Conservation (phyloP, 805 yeast species). For the Yarrowia sp. region DNA sequence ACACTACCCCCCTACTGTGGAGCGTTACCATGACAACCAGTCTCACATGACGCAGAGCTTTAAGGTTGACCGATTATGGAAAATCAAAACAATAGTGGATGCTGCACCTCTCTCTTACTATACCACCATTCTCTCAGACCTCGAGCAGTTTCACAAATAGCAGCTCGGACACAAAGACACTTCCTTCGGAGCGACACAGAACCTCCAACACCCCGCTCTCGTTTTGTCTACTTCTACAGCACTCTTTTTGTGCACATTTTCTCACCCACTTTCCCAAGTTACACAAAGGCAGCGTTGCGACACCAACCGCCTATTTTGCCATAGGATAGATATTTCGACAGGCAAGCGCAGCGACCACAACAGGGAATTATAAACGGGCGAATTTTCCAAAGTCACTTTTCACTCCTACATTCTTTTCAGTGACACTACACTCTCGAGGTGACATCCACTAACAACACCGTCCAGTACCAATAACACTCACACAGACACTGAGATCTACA, state of each 20-base stretch:
- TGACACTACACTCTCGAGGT: too few species aligned
- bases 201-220: too few species aligned
- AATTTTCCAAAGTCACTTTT: too few species aligned
- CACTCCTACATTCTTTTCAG: too few species aligned
- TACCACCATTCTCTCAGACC: not conserved
- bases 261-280: too few species aligned
- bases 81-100: slow-evolving; percentile 17
- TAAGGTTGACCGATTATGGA: slow-evolving; percentile 23
- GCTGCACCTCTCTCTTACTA: not conserved
- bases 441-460: not conserved
- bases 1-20: not conserved
- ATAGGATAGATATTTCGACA: too few species aligned
- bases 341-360: not conserved
- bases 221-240: not conserved
- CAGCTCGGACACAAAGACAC: not conserved
- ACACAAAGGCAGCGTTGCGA: not conserved
- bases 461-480: not conserved
- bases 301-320: not conserved
- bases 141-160: not conserved
- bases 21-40: slow-evolving; percentile 2
- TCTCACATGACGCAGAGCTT: slow-evolving; percentile 1
- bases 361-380: too few species aligned
- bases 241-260: too few species aligned
- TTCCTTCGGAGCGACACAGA: not conserved
- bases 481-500: not conserved